Percentiles rank a stretch among this genome's conserved stretches.
These are phyloP conservation scores for Penicillium sp. DNA, from an alignment of 2,329 filamentous ascomycete genomes.

Conservation along the genomic window DNA sequence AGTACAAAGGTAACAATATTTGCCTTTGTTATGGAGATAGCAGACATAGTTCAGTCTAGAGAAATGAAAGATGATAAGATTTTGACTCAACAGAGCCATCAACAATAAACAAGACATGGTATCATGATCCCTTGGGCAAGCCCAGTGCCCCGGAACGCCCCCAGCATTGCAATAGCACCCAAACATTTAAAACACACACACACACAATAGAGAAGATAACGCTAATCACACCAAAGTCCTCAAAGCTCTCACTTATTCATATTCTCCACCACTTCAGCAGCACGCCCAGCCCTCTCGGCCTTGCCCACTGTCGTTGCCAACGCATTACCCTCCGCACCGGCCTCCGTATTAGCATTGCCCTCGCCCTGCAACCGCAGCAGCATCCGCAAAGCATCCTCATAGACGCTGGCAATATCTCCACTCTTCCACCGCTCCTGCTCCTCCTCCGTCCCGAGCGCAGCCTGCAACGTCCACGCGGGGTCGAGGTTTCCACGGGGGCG, in stretches of 20 bases:
- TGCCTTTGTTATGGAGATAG: background rate
- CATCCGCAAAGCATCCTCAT: conserved; percentile 42
- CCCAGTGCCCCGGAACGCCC: conserved; percentile 19
- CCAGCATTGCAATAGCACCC: conserved; percentile 3
- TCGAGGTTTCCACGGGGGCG: background rate
- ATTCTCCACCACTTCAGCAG: conserved; percentile 49
- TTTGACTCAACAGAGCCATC: background rate
- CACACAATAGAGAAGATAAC: conserved; percentile 9
- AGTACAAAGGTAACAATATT: background rate
- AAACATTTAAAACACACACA: background rate
- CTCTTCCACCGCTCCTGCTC: conserved; percentile 42
- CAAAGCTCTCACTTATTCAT: conserved; percentile 41
- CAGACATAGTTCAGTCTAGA: background rate
- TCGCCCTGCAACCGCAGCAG: conserved; percentile 43
- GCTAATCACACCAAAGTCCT: conserved; percentile 7
- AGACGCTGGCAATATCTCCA: conserved; percentile 45
- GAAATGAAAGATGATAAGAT: background rate
- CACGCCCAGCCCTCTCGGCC: conserved; percentile 46
- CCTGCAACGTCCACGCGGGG: conserved; percentile 34
- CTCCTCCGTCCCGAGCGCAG: conserved; percentile 34
- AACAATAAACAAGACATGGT: conserved; percentile 20
- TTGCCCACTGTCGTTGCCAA: conserved; percentile 49
- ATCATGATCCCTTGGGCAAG: conserved; percentile 24
- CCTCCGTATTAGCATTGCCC: conserved; percentile 20
- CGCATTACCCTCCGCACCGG: conserved; percentile 33